Conservation (phyloP, 192 early-diverging fungal genomes). For the Coemansia sp. region DNA sequence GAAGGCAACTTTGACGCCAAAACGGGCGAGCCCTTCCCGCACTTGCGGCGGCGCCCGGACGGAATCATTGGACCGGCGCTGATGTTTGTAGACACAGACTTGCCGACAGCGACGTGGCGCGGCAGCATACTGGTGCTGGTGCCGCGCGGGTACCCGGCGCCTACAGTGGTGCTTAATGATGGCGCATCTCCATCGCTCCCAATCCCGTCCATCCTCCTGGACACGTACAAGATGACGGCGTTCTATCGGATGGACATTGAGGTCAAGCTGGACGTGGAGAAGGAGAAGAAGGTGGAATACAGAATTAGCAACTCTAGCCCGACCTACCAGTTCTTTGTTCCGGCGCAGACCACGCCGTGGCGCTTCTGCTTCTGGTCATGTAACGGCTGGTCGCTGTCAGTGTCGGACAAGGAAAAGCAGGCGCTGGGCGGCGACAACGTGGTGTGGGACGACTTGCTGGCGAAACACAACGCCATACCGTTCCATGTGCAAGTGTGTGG, state of each 20-base stretch:
- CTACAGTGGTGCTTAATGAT: constrained; percentile 41
- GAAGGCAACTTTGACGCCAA: constrained; percentile 49
- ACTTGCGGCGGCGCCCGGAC: constrained; percentile 37
- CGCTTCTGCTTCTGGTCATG: constrained; percentile 68
- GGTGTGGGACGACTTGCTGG: constrained; percentile 65
- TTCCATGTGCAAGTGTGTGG: constrained; percentile 72
- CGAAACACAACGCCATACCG: constrained; percentile 55
- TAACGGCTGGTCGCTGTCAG: constrained; percentile 65
- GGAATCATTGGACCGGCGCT: constrained; percentile 54
- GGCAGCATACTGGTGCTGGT: constrained; percentile 56
- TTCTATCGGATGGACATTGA: constrained; percentile 63
- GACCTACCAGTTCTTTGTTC: constrained; percentile 50
- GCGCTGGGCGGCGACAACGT: constrained; percentile 51
- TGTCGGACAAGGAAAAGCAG: constrained; percentile 35
- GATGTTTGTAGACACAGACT: constrained; percentile 54
- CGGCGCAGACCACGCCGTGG: constrained; percentile 53
- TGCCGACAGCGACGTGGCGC: constrained; percentile 50
- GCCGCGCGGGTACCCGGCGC: constrained; percentile 19
- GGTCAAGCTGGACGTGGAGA: constrained; percentile 45
- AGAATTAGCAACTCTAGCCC: constrained; percentile 46
- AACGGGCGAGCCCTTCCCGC: constrained; percentile 40
- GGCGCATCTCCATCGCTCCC: constrained; percentile 21
- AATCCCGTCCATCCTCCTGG: constrained; percentile 37
- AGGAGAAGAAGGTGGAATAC: constrained; percentile 43
- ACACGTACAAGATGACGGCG: constrained; percentile 56